Evolutionary conservation across 768 basidiomycete species (phyloP), one percentile per base, ranked within the genome.

Genomic region (Podaxis pistillaris): DNA sequence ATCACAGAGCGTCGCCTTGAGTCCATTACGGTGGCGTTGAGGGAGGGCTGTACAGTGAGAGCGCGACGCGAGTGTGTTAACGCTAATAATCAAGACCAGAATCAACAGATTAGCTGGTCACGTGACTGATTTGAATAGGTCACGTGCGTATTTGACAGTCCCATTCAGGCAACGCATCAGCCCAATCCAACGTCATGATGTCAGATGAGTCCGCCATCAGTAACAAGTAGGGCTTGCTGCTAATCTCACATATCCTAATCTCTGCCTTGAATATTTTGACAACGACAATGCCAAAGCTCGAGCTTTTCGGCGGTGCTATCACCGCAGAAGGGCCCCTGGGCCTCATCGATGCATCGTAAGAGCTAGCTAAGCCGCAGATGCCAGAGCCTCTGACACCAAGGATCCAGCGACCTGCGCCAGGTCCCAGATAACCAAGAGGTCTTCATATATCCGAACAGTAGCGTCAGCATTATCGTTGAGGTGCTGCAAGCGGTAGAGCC

Each of bases 341-440:
- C 62, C 84, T 93, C 64, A 67, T 93, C 58, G 96, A 99, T 76
- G 94, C 89, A 56, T 92, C 94, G 96, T 97, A 76, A 64, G 93
- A 33, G 22, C 28, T 51, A 3, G 44, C 49, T 28, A 37, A n/a
- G 49, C 38, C 60, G 58, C 51, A 46, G 13, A 46, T 46, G 7
- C 17, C 44, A 40, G 38, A 56, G 55, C 46, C 40, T 50, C 22
- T 58, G 59, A 58, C 53, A 9, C 55, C 62, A 54, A 15, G 22
- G 62, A 38, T 58, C 28, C 63, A 85, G 83, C 28, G 74, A 80
- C 65, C 52, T 81, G 12, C 93, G 96, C 58, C 92, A 98, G 75
- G 80, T 99, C 12, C 96, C 97, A 13, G 91, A 98, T 71, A 94
- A 86, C 3, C 96, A 99, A 74, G 97, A 98, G 71, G 96, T 97